Evolutionary conservation across 495 filamentous ascomycete species (phyloP).

Genomic region (Usnea hakonensis): DNA sequence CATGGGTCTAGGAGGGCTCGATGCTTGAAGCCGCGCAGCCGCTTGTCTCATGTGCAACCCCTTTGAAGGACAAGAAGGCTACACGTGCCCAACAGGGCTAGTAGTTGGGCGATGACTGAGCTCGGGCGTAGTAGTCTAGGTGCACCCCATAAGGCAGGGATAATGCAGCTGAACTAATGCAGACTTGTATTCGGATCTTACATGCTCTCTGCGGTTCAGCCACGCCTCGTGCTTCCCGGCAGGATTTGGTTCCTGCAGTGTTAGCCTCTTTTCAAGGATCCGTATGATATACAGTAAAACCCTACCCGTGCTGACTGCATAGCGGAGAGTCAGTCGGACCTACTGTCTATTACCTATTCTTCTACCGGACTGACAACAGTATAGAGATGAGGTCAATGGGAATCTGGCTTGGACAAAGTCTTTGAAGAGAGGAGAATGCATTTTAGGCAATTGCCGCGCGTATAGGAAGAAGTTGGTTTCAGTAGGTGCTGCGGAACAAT

Average conservation of each 20-base stretch:
- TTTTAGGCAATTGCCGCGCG: not conserved
- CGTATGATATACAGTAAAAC: not conserved
- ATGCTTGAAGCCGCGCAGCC: not conserved
- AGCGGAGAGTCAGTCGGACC: not conserved
- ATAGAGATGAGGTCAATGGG: not conserved
- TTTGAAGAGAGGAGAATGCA: not conserved
- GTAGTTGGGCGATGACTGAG: not conserved
- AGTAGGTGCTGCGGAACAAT: not conserved
- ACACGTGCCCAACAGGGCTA: not conserved
- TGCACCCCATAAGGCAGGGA: not conserved
- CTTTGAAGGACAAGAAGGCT: not conserved
- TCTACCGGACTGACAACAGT: not conserved
- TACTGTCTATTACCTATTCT: too few species aligned
- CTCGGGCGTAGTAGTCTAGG: not conserved
- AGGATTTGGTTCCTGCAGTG: slow-evolving; percentile 7
- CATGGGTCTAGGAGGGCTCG: not conserved
- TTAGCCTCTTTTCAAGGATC: not conserved
- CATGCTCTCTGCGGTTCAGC: not conserved
- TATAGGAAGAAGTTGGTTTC: not conserved
- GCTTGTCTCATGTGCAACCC: not conserved
- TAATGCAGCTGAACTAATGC: not conserved
- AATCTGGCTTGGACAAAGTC: not conserved
- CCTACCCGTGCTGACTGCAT: not conserved
- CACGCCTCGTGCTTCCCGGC: not conserved
- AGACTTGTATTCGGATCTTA: not conserved